phyloP scores from a whole-genome alignment of 495 filamentous ascomycete species.

The Penicillium cinerascens region DNA sequence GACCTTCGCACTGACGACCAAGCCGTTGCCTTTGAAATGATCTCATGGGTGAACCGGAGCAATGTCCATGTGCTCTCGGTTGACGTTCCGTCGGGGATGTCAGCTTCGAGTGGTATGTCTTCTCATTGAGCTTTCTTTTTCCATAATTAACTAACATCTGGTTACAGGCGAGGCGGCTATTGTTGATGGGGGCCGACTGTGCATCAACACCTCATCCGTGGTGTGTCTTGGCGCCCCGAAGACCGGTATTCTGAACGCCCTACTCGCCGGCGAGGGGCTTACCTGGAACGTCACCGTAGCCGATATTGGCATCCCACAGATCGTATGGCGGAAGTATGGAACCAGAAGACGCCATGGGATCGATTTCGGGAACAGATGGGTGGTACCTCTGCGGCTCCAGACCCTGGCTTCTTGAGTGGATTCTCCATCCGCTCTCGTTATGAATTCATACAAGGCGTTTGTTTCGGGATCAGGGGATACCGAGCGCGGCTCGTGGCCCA shows the following conservation, averaged over 20 bases:
- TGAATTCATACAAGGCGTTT: background rate
- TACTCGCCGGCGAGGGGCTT: conserved; percentile 53
- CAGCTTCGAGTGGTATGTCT: conserved; percentile 66
- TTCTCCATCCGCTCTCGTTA: background rate
- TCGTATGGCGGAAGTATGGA: conserved; percentile 83
- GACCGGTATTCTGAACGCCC: conserved; percentile 69
- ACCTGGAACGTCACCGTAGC: conserved; percentile 74
- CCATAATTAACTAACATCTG: conserved; percentile 8
- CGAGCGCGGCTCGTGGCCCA: background rate
- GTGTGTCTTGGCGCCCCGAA: conserved; percentile 83
- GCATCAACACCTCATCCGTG: conserved; percentile 70
- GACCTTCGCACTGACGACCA: conserved; percentile 79
- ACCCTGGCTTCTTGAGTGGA: conserved; percentile 15
- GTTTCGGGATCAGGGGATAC: background rate
- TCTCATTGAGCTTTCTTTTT: conserved; percentile 18
- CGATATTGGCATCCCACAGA: conserved; percentile 78
- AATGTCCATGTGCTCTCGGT: conserved; percentile 75
- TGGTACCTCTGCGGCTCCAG: conserved; percentile 52
- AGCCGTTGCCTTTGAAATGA: conserved; percentile 74
- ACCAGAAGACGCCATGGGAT: conserved; percentile 73
- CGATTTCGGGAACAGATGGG: conserved; percentile 83
- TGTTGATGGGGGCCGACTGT: conserved; percentile 67
- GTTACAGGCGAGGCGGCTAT: conserved; percentile 45
- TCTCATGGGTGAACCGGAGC: conserved; percentile 81
- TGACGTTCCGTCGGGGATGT: conserved; percentile 83